A percentile compares a stretch with the other conserved stretches of the same genome.
Conservation (phyloP, 2,329 filamentous ascomycete genomes). For the Ophiostoma sp. region DNA sequence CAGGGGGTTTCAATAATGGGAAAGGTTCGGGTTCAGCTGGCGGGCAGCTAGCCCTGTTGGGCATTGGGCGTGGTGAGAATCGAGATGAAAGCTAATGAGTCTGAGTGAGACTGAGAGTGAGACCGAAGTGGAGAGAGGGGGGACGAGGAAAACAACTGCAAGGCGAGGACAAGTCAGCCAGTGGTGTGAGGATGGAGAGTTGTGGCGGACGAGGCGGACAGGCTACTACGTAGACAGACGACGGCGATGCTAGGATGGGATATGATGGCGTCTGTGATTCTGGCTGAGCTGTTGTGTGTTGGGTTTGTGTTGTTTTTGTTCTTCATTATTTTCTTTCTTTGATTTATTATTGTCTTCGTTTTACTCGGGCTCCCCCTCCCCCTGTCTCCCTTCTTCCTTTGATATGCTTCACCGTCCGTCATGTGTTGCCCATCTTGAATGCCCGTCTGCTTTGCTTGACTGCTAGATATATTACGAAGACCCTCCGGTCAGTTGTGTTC, state of each 20-base stretch:
- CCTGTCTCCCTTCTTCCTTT: not conserved
- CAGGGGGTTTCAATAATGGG: constrained; percentile 6
- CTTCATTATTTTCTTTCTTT: not conserved
- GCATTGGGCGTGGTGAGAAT: not conserved
- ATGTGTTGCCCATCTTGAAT: not conserved
- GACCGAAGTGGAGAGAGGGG: not conserved
- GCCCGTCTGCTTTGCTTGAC: not conserved
- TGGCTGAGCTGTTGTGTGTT: not conserved
- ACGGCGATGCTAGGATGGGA: not conserved
- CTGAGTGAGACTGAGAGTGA: not conserved
- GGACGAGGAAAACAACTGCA: not conserved
- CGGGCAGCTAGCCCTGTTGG: not conserved
- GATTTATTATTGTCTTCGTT: not conserved
- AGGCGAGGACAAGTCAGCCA: not conserved
- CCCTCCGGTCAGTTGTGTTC: not conserved
- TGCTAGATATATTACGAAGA: not conserved
- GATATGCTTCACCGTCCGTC: not conserved
- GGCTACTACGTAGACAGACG: not conserved
- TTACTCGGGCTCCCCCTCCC: not conserved
- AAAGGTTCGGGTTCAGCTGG: constrained; percentile 5
- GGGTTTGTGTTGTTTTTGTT: not conserved
- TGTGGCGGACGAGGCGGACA: constrained; percentile 1
- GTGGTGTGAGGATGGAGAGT: not conserved
- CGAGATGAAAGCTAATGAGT: not conserved
- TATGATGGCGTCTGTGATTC: not conserved